A percentile compares a stretch with the other conserved stretches of the same genome.
Conservation (phyloP, 352 stramenopile species). For the Ophiocytium majus region DNA sequence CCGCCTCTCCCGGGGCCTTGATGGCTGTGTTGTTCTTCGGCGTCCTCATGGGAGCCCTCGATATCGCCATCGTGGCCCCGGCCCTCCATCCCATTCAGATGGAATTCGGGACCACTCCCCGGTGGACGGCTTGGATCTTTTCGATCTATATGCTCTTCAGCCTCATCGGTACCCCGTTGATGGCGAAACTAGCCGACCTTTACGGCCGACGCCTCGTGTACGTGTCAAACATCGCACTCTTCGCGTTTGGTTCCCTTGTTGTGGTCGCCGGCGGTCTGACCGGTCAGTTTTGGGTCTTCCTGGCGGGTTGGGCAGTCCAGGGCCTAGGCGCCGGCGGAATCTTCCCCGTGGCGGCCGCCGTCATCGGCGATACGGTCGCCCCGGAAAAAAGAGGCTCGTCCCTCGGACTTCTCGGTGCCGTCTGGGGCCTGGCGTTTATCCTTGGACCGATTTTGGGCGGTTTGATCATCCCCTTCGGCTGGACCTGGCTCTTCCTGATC, state of each 20-base stretch:
- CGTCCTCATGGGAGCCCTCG: too few relatives aligned
- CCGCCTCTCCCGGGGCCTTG: too few relatives aligned
- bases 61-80: too few relatives aligned
- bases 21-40: too few relatives aligned
- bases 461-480: background rate
- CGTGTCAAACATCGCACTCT: background rate
- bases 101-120: too few relatives aligned
- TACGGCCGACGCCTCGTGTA: background rate
- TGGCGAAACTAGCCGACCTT: slow-evolving; percentile 12
- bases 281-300: too few relatives aligned
- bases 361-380: background rate
- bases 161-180: too few relatives aligned
- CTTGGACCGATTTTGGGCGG: background rate
- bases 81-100: too few relatives aligned
- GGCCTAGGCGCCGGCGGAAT: background rate
- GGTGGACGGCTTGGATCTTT: too few relatives aligned
- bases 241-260: background rate
- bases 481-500: background rate
- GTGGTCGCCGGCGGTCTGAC: too few relatives aligned
- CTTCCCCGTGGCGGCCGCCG: background rate
- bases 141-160: too few relatives aligned
- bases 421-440: background rate
- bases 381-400: background rate
- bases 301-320: background rate
- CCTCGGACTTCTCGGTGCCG: background rate